Evolutionary conservation across 1,139 yeast genomes (phyloP).

Genomic region (Sugiyamaella novakii): DNA sequence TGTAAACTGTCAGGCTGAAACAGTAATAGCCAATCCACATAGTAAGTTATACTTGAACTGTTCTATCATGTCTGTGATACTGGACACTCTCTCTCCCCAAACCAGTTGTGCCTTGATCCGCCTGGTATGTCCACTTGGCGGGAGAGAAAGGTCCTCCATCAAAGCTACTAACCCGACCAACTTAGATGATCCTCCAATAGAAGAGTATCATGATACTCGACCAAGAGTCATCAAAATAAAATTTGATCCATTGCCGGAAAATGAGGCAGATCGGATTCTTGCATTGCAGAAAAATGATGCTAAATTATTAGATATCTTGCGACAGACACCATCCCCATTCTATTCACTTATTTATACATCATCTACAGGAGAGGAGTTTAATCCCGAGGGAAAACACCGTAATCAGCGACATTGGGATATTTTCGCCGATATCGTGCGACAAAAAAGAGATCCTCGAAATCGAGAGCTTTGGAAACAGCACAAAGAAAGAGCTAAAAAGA

Average conservation of each 20-base stretch:
- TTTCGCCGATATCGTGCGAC: conserved; percentile 36
- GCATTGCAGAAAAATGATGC: conserved; percentile 53
- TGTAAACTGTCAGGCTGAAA: conserved; percentile 53
- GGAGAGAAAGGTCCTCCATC: conserved; percentile 3
- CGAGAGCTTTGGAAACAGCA: conserved; percentile 33
- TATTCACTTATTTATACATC: conserved; percentile 37
- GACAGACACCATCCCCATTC: conserved; percentile 38
- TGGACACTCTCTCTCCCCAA: too few relatives aligned
- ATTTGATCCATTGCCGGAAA: conserved; percentile 52
- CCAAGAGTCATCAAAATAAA: conserved; percentile 61
- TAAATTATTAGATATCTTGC: conserved; percentile 41
- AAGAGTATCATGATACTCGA: conserved; percentile 57
- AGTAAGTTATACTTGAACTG: conserved; percentile 26
- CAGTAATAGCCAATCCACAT: conserved; percentile 38
- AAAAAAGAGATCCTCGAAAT: conserved; percentile 33
- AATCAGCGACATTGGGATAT: conserved; percentile 28
- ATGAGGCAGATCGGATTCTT: conserved; percentile 37
- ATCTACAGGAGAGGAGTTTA: conserved; percentile 30
- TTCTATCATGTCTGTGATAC: too few relatives aligned
- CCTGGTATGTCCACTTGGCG: not conserved
- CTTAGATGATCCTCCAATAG: conserved; percentile 46
- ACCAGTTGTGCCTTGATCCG: too few relatives aligned
- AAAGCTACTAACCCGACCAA: conserved; percentile 21
- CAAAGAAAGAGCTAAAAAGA: conserved; percentile 21
- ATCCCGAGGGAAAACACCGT: conserved; percentile 21